Conservation (phyloP, 345 rosid genomes). For the Odontarrhena argentea region DNA sequence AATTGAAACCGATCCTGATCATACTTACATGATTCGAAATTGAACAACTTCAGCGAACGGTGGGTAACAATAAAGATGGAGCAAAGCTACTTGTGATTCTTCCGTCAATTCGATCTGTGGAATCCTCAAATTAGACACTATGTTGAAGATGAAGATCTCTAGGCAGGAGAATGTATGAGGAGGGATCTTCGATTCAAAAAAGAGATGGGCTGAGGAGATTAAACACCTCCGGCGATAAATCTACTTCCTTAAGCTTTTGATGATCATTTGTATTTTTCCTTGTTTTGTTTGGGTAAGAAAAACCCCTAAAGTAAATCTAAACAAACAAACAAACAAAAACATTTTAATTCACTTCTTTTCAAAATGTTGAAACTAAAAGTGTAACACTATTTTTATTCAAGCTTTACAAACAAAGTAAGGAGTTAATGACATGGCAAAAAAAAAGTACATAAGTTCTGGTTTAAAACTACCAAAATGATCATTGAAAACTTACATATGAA, state of each 20-base stretch:
- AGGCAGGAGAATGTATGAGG: neutral
- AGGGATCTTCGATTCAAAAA: neutral
- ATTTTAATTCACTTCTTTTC: too few relatives aligned
- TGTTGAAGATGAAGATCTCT: neutral
- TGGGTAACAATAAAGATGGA: conserved; percentile 7
- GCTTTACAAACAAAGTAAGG: too few relatives aligned
- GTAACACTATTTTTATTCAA: too few relatives aligned
- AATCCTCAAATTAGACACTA: neutral
- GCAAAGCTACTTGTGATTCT: conserved; percentile 12
- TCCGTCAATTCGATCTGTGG: conserved; percentile 16
- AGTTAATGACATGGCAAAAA: too few relatives aligned
- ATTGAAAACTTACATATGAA: too few relatives aligned
- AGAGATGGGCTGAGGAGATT: neutral
- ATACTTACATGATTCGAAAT: conserved; percentile 6
- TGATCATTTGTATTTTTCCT: neutral
- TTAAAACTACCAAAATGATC: too few relatives aligned
- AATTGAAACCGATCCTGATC: conserved; percentile 33
- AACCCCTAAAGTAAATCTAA: neutral
- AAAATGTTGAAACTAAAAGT: too few relatives aligned
- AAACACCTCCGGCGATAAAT: neutral
- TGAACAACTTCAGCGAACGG: conserved; percentile 7
- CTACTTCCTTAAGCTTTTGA: neutral
- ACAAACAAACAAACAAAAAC: too few relatives aligned
- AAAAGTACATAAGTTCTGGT: too few relatives aligned
- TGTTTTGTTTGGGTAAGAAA: neutral